These are phyloP conservation scores for Calonectria ilicicola DNA, from an alignment of 2,329 filamentous ascomycete species.

Conservation along the genomic window DNA sequence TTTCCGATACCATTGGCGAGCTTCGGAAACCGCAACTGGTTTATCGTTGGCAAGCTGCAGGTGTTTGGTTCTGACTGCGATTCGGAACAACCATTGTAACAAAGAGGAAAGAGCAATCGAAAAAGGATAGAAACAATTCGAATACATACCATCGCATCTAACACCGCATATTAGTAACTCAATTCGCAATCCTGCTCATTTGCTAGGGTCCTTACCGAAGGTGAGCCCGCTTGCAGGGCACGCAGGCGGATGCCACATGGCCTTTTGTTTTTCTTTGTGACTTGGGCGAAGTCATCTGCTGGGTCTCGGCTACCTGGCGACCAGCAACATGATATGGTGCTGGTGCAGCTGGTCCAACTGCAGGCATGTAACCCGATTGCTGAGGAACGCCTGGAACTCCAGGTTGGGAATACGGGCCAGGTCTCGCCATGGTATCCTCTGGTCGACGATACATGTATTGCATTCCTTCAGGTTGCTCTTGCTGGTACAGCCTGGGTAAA, in stretches of 20 bases:
- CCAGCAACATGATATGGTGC: conserved; percentile 39
- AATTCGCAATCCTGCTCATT: neutral
- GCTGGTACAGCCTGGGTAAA: conserved; percentile 44
- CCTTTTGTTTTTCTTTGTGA: conserved; percentile 78
- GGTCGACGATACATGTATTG: conserved; percentile 42
- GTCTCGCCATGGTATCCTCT: conserved; percentile 40
- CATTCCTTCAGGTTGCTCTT: conserved; percentile 37
- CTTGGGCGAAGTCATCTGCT: conserved; percentile 67
- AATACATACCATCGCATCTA: conserved; percentile 74
- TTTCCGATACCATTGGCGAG: neutral
- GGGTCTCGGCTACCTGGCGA: conserved; percentile 56
- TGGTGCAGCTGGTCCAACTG: conserved; percentile 31
- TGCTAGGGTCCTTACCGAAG: conserved; percentile 64
- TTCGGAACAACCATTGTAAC: neutral
- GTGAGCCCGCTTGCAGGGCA: conserved; percentile 88
- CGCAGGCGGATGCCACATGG: conserved; percentile 86
- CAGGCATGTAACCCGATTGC: conserved; percentile 37
- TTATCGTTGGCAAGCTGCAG: neutral
- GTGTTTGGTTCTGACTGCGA: neutral
- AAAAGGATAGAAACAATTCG: conserved; percentile 2
- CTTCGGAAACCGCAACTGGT: neutral
- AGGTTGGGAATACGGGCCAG: conserved; percentile 41
- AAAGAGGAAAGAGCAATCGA: neutral
- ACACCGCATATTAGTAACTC: conserved; percentile 24
- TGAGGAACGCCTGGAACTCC: conserved; percentile 30